Percentiles rank a stretch among this genome's conserved stretches.
Conservation (phyloP, 2,329 filamentous ascomycete genomes). For the Aureobasidium sp. region DNA sequence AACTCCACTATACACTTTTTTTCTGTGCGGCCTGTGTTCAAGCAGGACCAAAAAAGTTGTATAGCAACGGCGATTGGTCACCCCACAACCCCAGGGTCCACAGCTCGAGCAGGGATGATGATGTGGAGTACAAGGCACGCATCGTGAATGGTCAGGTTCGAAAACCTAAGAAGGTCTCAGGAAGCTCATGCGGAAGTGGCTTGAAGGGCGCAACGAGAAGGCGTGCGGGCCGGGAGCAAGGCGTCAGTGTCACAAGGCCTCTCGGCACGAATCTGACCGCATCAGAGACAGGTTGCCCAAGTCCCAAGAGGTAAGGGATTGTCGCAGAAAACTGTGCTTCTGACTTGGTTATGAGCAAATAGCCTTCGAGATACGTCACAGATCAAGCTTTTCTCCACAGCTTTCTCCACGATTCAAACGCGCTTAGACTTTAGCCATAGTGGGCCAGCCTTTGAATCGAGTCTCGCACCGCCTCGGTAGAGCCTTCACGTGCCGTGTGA, state of each 20-base stretch:
- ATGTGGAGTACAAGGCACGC: conserved; percentile 14
- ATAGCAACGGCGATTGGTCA: conserved; percentile 1
- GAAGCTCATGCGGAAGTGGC: conserved; percentile 11
- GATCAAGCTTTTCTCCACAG: conserved; percentile 12
- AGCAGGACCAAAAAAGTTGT: neutral
- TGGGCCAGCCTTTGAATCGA: neutral
- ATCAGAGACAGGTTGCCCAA: neutral
- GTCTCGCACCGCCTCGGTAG: conserved; percentile 5
- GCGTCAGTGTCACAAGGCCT: conserved; percentile 8
- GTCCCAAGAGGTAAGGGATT: neutral
- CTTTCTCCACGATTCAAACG: conserved; percentile 12
- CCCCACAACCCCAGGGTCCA: conserved; percentile 12
- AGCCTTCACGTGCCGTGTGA: conserved; percentile 7
- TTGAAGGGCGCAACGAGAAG: neutral
- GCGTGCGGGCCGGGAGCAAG: conserved; percentile 7
- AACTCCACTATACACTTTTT: neutral
- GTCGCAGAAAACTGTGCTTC: neutral
- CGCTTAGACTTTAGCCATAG: neutral
- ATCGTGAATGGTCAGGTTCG: conserved; percentile 5
- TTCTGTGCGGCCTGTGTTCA: neutral
- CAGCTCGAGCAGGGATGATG: conserved; percentile 12
- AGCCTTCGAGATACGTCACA: conserved; percentile 5
- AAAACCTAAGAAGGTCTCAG: neutral
- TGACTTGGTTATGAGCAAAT: neutral
- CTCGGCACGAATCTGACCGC: conserved; percentile 6